Evolutionary conservation across 768 basidiomycete genomes (phyloP), one percentile per base, ranked within the genome.

Genomic region (Kwoniella europaea): DNA sequence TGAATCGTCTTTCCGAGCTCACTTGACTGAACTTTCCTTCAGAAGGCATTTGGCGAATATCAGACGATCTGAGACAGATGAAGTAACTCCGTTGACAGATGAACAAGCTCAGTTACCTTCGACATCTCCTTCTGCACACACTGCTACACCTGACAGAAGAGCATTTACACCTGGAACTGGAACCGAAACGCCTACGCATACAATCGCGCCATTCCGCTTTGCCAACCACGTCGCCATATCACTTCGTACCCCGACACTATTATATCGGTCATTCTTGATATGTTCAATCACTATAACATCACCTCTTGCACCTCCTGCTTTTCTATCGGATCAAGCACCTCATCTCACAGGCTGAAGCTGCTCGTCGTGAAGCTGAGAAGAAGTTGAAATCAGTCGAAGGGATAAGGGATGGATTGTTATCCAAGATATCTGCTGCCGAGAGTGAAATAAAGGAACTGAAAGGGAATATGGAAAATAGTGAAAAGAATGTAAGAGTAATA

Each of bases 1-100:
- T 67, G 94, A 98, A 84, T 90, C 90, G 58, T 94, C 94, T 7
- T 98, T 99, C 85, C 90, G 95, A 63, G 87, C 93, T 20, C 95
- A 93, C 85, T 90, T 98, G 75, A 98, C 95, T n/a, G 94, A 97
- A 80, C 92, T 92, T 80, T 95, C 94, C 27, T 98, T 99, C 83
- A 92, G 95, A 63, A 92, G 92, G 66, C 94, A 98, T 83, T 88
- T 98, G 71, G 92, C 89, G 71, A 90, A 90, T 66, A 88, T 97
- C 77, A 91, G 94, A 76, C 90, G 75, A 9, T 68, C 71, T 29
- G 75, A 77, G 35, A 70, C 66, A 29, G 74, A 76, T 50, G 74
- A 78, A 27, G 50, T 57, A 10, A 16, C 57, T n/a, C 60, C 60
- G 3, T 15, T 69, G n/a, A 24, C 43, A 16, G 62, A 69, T 55